Evolutionary conservation across 345 rosid genomes (phyloP).

Genomic region (Cardamine chenopodiifolia): DNA sequence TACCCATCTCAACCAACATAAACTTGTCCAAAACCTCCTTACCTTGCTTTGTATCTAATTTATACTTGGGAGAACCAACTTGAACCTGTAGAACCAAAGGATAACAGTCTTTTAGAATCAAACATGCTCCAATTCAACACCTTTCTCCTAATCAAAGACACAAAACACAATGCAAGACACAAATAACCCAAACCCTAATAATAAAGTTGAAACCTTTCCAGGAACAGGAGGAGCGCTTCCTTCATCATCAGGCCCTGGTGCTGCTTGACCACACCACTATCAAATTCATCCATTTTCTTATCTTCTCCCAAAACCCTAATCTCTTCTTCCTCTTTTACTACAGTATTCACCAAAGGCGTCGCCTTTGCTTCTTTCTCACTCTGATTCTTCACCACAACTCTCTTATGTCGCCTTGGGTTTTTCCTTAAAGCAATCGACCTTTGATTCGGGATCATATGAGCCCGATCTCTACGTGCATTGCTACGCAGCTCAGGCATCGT

Average conservation of each 20-base stretch:
- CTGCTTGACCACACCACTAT: conserved; percentile 76
- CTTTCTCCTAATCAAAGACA: conserved; percentile 1
- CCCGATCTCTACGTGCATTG: conserved; percentile 50
- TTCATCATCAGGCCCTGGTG: conserved; percentile 72
- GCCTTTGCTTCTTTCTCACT: not conserved
- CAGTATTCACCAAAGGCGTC: conserved; percentile 34
- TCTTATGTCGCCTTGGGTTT: conserved; percentile 35
- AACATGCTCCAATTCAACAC: not conserved
- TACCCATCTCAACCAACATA: conserved; percentile 77
- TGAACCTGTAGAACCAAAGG: conserved; percentile 57
- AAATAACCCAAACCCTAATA: not conserved
- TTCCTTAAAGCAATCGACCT: conserved; percentile 44
- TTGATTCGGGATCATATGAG: conserved; percentile 30
- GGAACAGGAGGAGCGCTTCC: conserved; percentile 89
- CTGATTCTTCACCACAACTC: not conserved
- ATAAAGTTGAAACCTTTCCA: conserved; percentile 58
- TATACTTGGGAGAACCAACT: conserved; percentile 84
- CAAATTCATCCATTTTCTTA: conserved; percentile 67
- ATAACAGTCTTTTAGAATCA: not conserved
- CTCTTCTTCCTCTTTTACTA: conserved; percentile 19
- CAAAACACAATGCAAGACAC: conserved; percentile 25
- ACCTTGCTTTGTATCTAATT: conserved; percentile 78
- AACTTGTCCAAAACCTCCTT: conserved; percentile 99
- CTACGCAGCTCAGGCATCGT: conserved; percentile 61
- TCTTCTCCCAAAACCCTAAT: conserved; percentile 42